Evolutionary conservation across 495 filamentous ascomycete genomes (phyloP).

Genomic region (Penicillium tannophilum): DNA sequence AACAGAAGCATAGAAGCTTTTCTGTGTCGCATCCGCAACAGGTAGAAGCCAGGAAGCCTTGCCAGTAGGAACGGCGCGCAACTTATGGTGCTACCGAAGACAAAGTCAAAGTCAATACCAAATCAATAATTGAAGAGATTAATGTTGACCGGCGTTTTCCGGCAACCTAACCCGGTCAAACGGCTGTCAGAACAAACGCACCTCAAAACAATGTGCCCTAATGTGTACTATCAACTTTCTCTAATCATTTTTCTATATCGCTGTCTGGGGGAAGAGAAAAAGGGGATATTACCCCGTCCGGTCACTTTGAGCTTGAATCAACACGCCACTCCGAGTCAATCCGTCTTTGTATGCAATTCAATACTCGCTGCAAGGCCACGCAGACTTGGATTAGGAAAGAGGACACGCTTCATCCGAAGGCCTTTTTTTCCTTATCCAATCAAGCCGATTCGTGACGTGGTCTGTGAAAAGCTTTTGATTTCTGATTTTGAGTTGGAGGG

Average conservation of each 20-base stretch:
- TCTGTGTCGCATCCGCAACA: constrained; percentile 4
- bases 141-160: constrained; percentile 23
- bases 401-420: constrained; percentile 13
- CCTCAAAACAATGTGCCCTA: constrained; percentile 1
- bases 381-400: constrained; percentile 12
- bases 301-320: background rate
- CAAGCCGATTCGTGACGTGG: constrained; percentile 10
- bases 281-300: background rate
- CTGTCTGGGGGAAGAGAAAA: constrained; percentile 1
- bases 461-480: constrained; percentile 4
- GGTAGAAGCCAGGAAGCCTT: constrained; percentile 8
- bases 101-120: background rate
- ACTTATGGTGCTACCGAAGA: constrained; percentile 1
- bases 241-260: background rate
- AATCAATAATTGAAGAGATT: constrained; percentile 9
- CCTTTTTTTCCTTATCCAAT: constrained; percentile 14
- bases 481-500: background rate
- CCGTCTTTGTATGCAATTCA: constrained; percentile 7
- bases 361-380: constrained; percentile 18
- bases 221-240: constrained; percentile 14
- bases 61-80: background rate
- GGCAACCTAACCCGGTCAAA: constrained; percentile 21
- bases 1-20: constrained; percentile 29
- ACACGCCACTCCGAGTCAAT: constrained; percentile 15
- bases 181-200: constrained; percentile 22